Evolutionary conservation across 345 rosid genomes (phyloP).

Genomic region (Corymbia maculata): DNA sequence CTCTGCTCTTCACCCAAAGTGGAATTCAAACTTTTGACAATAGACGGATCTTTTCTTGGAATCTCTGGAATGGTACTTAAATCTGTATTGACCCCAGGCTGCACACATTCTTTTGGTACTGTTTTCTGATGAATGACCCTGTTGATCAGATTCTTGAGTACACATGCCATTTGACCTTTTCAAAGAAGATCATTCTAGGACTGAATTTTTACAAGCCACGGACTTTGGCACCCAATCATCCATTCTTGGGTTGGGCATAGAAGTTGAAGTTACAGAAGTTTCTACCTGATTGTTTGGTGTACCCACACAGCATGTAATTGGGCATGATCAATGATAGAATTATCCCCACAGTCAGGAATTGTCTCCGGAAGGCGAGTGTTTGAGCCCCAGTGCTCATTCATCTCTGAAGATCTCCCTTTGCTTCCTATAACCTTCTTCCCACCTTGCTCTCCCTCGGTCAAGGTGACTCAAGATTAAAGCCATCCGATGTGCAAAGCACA

Average conservation of each 20-base stretch:
- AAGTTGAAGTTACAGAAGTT: neutral
- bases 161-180: neutral
- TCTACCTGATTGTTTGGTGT: neutral
- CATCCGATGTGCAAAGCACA: constrained; percentile 38
- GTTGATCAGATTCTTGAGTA: neutral
- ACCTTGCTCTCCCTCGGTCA: constrained; percentile 23
- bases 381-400: constrained; percentile 11
- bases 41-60: constrained; percentile 4
- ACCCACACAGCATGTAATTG: neutral
- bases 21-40: constrained; percentile 1
- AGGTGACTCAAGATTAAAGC: constrained; percentile 38
- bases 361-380: constrained; percentile 7
- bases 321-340: neutral
- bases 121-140: neutral
- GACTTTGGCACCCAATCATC: too few species aligned
- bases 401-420: constrained; percentile 19
- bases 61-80: neutral
- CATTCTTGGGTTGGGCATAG: neutral
- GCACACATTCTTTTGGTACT: neutral
- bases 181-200: neutral
- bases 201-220: neutral
- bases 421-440: constrained; percentile 14
- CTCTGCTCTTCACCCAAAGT: constrained; percentile 9
- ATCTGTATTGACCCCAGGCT: neutral
- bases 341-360: constrained; percentile 6